Evolutionary conservation across 2,329 filamentous ascomycete genomes (phyloP), one percentile per base, ranked within the genome.

Genomic region (Nectriaceae sp.): DNA sequence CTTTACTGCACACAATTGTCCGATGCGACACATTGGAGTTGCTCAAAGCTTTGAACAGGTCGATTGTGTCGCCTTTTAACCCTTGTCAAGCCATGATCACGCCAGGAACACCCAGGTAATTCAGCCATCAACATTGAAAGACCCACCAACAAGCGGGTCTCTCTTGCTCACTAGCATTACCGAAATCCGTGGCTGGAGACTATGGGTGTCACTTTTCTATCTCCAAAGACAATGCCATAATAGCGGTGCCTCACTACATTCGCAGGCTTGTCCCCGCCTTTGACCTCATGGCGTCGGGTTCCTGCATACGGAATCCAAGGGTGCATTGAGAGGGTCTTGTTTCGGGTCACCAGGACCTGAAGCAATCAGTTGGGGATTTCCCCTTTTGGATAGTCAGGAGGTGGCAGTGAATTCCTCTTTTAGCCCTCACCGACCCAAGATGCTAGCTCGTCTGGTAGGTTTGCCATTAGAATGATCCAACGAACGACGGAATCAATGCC

Each of bases 1-100:
- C 24, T 44, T 46, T 50, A 46, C 50, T 50, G 52, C 50, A 50
- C 39, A 46, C 39, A 55, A 55, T 48, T 41, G 29, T 19, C 47
- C 44, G 52, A 47, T 46, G 45, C 18, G 8, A 18, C 20, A 18
- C 18, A 39, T n/a, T 21, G 8, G 8, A 6, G 6, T 29, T 6
- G 24, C 24, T 29, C 13, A 13, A 13, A 6, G 6, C 24, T 13
- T 29, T 29, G 24, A 29, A 13, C 6, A 29, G 24, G 24, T 29
- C n/a, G n/a, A n/a, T n/a, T n/a, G n/a, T n/a, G n/a, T n/a, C 13
- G 24, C 24, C 24, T 29, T 36, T 36, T 6, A 16, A 16, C 33
- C 33, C 33, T 40, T 26, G 21, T 21, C 15, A 21, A 36, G 22
- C 29, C 26, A 21, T 26, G 41, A 37, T 37, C 21, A 44, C 15